phyloP scores from a whole-genome alignment of 2,329 filamentous ascomycete genomes.

The Hymenotorrendiella dingleyae region DNA sequence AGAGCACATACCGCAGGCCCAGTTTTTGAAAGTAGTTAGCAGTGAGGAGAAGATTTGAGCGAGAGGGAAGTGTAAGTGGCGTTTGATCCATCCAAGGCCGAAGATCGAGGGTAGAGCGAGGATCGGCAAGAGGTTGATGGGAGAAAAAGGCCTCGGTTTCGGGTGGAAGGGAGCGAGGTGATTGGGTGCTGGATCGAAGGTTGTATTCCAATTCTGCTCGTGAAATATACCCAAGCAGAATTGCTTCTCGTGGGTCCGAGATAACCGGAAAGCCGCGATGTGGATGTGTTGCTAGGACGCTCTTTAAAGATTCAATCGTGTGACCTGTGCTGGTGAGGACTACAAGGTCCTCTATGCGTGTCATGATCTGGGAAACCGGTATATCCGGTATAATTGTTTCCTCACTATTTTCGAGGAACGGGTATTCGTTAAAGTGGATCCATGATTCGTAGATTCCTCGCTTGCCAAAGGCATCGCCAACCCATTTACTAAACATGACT shows the following conservation, averaged over 20 bases:
- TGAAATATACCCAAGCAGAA: slow-evolving; percentile 89
- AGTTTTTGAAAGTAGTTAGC: slow-evolving; percentile 93
- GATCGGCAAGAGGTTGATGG: slow-evolving; percentile 76
- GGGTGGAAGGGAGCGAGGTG: slow-evolving; percentile 52
- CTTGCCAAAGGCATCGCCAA: slow-evolving; percentile 89
- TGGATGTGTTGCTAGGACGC: slow-evolving; percentile 65
- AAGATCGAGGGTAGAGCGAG: slow-evolving; percentile 73
- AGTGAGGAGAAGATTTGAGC: slow-evolving; percentile 74
- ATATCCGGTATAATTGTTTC: slow-evolving; percentile 75
- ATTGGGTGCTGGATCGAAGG: slow-evolving; percentile 54
- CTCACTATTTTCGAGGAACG: slow-evolving; percentile 88
- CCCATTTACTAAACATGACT: slow-evolving; percentile 98
- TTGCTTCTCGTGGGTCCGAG: slow-evolving; percentile 66
- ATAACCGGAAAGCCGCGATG: slow-evolving; percentile 93
- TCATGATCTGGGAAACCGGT: slow-evolving; percentile 85
- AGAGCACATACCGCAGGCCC: slow-evolving; percentile 83
- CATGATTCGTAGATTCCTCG: slow-evolving; percentile 95
- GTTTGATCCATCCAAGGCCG: slow-evolving; percentile 99
- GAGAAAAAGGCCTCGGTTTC: slow-evolving; percentile 79
- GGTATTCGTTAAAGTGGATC: slow-evolving; percentile 95
- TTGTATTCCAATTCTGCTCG: slow-evolving; percentile 84
- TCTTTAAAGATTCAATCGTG: slow-evolving; percentile 70
- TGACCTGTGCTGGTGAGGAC: slow-evolving; percentile 83
- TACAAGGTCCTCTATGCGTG: slow-evolving; percentile 80
- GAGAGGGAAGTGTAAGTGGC: slow-evolving; percentile 78